phyloP scores from a whole-genome alignment of 2,329 filamentous ascomycete genomes.

The Stagonosporopsis chrysanthemi region DNA sequence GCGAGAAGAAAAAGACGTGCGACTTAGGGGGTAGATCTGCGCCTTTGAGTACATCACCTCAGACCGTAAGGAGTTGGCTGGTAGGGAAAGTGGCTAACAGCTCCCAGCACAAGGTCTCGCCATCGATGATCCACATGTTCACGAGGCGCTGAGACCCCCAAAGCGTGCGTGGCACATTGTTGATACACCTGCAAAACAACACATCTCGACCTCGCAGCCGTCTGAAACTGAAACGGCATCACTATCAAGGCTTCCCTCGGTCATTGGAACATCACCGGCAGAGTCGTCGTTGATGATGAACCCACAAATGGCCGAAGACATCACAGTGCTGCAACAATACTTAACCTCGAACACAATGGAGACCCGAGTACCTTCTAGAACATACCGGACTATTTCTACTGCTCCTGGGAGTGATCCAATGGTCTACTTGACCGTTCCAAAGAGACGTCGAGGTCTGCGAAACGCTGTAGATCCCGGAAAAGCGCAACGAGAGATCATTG shows the following conservation, averaged over 20 bases:
- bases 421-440: constrained; percentile 30
- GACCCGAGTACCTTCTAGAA: not conserved
- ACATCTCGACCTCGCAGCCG: not conserved
- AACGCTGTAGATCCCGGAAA: constrained; percentile 24
- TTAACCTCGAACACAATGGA: constrained; percentile 15
- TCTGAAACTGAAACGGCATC: not conserved
- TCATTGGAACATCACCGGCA: constrained; percentile 20
- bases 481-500: constrained; percentile 27
- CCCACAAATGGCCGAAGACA: constrained; percentile 32
- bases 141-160: not conserved
- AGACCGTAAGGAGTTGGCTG: not conserved
- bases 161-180: not conserved
- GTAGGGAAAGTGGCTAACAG: not conserved
- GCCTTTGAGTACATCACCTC: not conserved
- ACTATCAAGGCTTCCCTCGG: constrained; percentile 10
- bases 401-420: constrained; percentile 23
- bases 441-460: constrained; percentile 21
- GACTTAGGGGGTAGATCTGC: constrained; percentile 2
- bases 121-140: not conserved
- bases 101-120: not conserved
- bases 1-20: constrained; percentile 21
- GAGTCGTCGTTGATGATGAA: constrained; percentile 34
- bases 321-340: constrained; percentile 29
- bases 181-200: not conserved
- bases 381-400: constrained; percentile 25